Evolutionary conservation across 106 monocot species (phyloP), one percentile per base, ranked within the genome.

Genomic region (Iris macrosiphon): DNA sequence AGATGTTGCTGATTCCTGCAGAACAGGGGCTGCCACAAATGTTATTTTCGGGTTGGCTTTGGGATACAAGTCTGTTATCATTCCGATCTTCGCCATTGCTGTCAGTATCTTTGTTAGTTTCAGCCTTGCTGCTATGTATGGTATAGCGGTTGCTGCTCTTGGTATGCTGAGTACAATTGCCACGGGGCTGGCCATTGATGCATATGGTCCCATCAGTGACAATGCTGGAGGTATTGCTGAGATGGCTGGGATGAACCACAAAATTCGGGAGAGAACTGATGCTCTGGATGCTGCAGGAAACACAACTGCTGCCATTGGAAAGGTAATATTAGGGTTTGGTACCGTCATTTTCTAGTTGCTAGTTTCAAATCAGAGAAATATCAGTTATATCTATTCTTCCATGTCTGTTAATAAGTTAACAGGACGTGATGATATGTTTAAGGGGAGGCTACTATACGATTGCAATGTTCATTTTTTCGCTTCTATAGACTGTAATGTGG

Each of bases 151-250:
- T 66, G 83, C 83, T 61, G 83, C 78, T 45, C 74, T 83, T 42
- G 78, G 83, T 23, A 83, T 83, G 83, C 45, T 83, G 29, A 83
- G 83, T 62, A 83, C 83, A 35, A 83, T 83, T 29, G 78, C 83
- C 35, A 83, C 83, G 48, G 78, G 83, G 15, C 52, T 83, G 61
- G 74, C 83, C 9, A 83, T 83, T 54, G 83, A 83, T 66, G 78
- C 83, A 9, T 83, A 78, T 67, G 83, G 83, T 10, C 83, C 78
- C 30, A 87, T 81, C 54, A 86, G 81, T 57, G 86, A 86, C 73
- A 92, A 92, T 70, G 91, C 91, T 69, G 91, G 91, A 58, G 91
- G 91, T 9, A 92, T 92, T 69, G 91, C 91, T n/a, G 91, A 92
- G 56, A 92, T 92, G 91, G 85, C 91, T 39, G 91, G 91, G 10